Base-by-base conservation (phyloP, 441 rosid species). In the Euphorbia schlechtendalii region DNA sequence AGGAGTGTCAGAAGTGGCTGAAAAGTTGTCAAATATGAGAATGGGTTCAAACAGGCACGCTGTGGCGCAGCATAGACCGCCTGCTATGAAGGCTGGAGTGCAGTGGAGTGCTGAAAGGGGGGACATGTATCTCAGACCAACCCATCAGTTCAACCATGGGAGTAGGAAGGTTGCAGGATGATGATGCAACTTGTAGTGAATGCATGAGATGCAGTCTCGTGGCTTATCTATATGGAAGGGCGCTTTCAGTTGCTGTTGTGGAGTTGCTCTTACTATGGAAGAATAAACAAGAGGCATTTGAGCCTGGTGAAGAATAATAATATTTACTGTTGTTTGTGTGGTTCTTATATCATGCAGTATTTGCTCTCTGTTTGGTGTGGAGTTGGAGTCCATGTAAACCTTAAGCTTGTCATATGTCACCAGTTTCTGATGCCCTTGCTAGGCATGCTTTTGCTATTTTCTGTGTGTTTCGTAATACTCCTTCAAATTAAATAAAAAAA, bases 1-100 rank as follows among this genome's bases (percentile, higher is more conserved):
- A 73, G 69, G 80, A 70, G 84, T 74, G 60, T 69, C 82, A 0
- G 89, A 86, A 27, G 64, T 81, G 34, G 75, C 85, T 25, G 84
- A 78, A 60, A 85, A 80, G 73, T 66, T 85, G 61, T 73, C 82
- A 41, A 83, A 74, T 67, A 78, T 84, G 90, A 63, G 76, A 17
- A 67, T 86, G 0, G 74, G 81, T 65, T 60, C 81, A 51, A 80
- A 80, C 27, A 73, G 87, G 74, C 88, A 75, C 59, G 59, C 77
- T 18, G 55, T 72, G 59, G 80, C 61, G 68, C 84, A 75, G 61
- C 70, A 73, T 21, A 73, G 74, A 69, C 82, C 82, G 0, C 84
- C 81, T 0, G 73, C 83, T 18, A 94, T 94, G 90, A 87, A 83
- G 75, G 90, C 94, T 5, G 96, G 92, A 17, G 87, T 78, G 38